Base-by-base conservation (phyloP, 257 asterid genomes). In the Solanum rostratum region DNA sequence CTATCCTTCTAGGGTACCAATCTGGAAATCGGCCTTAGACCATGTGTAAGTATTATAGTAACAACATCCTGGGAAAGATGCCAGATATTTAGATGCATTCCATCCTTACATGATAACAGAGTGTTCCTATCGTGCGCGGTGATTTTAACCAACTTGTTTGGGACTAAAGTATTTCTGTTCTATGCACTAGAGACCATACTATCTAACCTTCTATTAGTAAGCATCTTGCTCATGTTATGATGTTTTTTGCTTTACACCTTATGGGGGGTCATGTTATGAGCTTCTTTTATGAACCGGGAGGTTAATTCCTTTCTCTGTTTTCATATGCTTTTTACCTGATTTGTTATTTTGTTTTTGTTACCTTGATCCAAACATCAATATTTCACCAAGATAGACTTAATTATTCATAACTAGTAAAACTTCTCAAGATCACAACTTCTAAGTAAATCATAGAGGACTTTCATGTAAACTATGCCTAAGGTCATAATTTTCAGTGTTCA, bases 1-100 rank as follows among this genome's bases (percentile, higher is more conserved):
- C 95, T 80, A 89, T 92, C 73, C 89, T 92, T 85, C 83, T 89
- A 16, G 91, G 93, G 16, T 90, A 92, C 88, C 69, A 87, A 18
- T 88, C 91, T 11, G 91, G 93, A 66, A 88, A 85, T 76, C 87
- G 85, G 68, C 87, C 70, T 53, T 49, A 86, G 81, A 86, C 83
- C 84, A 84, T 84, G 69, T 88, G 95, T 92, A 89, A 91, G 98
- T 84, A 65, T 73, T 83, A 43, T 18, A 4, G 14, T 22, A 46
- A 45, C 41, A 45, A 45, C 57, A n/a, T 73, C 55, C 20, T 43
- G 6, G n/a, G n/a, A 5, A 73, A 43, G 43, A n/a, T 22, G n/a
- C 37, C 39, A 43, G 45, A 12, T 73, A 22, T 46, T 19, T 37
- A 37, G 52, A 69, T 69, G 52, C 52, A 69, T 69, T n/a, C 30